Base-by-base conservation (phyloP, 345 rosid species). In the Citrus glauca region DNA sequence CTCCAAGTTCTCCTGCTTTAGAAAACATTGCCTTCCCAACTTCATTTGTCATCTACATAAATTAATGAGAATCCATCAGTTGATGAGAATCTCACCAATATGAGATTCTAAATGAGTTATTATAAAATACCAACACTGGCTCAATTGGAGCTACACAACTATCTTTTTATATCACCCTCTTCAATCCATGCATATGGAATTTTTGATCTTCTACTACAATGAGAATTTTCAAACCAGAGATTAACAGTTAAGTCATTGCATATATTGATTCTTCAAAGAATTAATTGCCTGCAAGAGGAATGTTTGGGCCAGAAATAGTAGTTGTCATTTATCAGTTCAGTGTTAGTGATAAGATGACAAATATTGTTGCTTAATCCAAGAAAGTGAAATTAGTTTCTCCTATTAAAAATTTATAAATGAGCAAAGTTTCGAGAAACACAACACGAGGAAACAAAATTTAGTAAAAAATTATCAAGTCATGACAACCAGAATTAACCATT, bases 11-110 rank as follows among this genome's bases (percentile, higher is more conserved):
- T 77, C 98, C 99, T 50, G 98, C 99, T 86, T 72, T 91, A 28
- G 92, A 87, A 84, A 93, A 95, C 89, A 95, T 75, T 70, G 93
- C 89, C 89, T 93, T 92, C 19, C 99, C 99, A 78, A 92, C 87
- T 71, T 84, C 86, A 82, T 91, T 93, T 66, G 96, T 93, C 98
- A 95, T 95, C 99, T 95, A 82, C 66, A 72, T 48, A 22, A 28
- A 69, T 80, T 60, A 71, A 74, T 72, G 53, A 25, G 32, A 72
- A 35, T 5, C 27, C 10, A 25, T 33, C 30, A 66, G 9, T 67
- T 32, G 32, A 14, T 14, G 19, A 63, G 8, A 48, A 53, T 75
- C 32, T 22, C 28, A 1, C 35, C 24, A 40, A 17, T 62, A 60
- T 60, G 22, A 5, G 25, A 56, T 7, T 4, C 19, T 25, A 37